Evolutionary conservation across 352 stramenopile species (phyloP), one percentile per base, ranked within the genome.

Genomic region (Pythium rishiriense): DNA sequence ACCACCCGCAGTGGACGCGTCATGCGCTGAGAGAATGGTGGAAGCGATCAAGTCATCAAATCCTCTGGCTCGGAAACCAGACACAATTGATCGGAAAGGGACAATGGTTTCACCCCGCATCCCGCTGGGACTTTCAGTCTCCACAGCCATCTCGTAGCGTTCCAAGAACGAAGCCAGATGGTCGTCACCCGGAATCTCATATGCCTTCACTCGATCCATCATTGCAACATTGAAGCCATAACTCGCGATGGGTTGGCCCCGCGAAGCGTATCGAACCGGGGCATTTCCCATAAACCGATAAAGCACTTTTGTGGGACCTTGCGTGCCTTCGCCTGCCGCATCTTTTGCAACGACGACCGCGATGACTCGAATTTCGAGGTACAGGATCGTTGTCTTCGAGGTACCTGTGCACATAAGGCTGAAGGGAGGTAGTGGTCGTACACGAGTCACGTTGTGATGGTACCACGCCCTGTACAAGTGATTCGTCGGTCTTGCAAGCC

Each of bases 261-360:
- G 49, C 11, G 26, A 31, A 2, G 61, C 21, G 19, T 61, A 59
- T 21, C 51, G 51, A 43, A 61, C 51, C 0, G 43, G n/a, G 5
- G 61, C 22, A 28, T 68, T 57, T 5, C 61, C 61, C 51, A 68
- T 68, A 33, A 68, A 68, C 5, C 43, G 61, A 57, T 68, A 68
- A 8, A 42, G 26, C 22, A 57, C 46, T 24, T 15, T 55, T 8
- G 35, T 17, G n/a, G 47, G 29, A 33, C 33, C 43, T 19, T 43
- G 48, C 19, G 37, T 33, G 19, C 33, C 33, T n/a, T 51, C 15
- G 15, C n/a, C 3, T 12, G 17, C 24, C 9, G 29, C 33, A 6
- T 50, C 41, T 10, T 53, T 57, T 1, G 41, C 33, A 5, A 66
- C 14, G 1, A 42, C 49, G 10, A 66, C 29, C 21, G 49, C 49